Evolutionary conservation across 345 rosid species (phyloP).

Genomic region (Dovyalis caffra): DNA sequence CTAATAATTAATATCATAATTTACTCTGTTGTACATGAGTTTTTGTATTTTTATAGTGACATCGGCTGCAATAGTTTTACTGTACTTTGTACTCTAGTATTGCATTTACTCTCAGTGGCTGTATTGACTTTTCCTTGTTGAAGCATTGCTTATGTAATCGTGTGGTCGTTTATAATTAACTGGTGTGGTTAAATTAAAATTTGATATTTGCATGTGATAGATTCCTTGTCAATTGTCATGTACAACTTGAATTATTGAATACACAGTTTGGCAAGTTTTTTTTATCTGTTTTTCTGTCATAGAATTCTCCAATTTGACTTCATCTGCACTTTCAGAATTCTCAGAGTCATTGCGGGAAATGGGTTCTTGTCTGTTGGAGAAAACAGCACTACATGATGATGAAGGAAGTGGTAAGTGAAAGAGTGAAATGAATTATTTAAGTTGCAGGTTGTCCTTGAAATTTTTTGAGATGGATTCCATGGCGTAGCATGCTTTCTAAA

Average conservation of each 20-base stretch:
- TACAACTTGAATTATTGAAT: background rate
- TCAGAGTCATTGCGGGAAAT: constrained; percentile 90
- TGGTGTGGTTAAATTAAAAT: background rate
- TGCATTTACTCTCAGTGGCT: background rate
- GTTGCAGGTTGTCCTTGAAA: background rate
- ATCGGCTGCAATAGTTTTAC: background rate
- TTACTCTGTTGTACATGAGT: background rate
- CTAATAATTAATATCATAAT: background rate
- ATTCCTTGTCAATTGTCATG: background rate
- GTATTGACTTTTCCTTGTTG: background rate
- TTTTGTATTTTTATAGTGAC: background rate
- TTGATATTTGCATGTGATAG: background rate
- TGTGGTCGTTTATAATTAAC: background rate
- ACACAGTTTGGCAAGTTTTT: background rate
- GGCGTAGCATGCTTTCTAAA: background rate
- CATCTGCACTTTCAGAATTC: constrained; percentile 60
- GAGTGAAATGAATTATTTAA: background rate
- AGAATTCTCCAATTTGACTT: background rate
- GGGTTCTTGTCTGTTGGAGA: constrained; percentile 87
- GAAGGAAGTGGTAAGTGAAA: constrained; percentile 65
- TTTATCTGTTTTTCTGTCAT: background rate
- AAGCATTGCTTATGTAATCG: background rate
- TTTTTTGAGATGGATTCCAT: constrained; percentile 1
- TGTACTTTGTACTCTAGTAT: background rate
- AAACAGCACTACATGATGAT: constrained; percentile 62